phyloP scores from a whole-genome alignment of 345 rosid species.

The Firmiana major region DNA sequence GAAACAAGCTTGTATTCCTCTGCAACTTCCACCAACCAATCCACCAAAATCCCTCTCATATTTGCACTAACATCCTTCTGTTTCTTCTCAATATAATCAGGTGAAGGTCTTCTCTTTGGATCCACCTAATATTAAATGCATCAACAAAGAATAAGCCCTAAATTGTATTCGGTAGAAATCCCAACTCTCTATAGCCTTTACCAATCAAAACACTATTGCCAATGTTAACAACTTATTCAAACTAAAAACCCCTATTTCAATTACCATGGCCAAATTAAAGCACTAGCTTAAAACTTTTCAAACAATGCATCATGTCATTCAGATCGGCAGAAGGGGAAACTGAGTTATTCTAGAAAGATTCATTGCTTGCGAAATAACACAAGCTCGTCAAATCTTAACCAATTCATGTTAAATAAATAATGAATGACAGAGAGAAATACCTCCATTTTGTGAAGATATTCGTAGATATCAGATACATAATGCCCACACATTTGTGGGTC shows the following conservation, averaged over 20 bases:
- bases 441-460: conserved; percentile 55
- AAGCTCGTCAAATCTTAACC: background rate
- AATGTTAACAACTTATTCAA: background rate
- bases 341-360: background rate
- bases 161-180: background rate
- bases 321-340: background rate
- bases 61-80: conserved; percentile 55
- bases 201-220: background rate
- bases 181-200: background rate
- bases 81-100: conserved; percentile 63
- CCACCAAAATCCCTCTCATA: conserved; percentile 74
- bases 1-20: conserved; percentile 66
- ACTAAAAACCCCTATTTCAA: background rate
- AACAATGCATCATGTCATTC: background rate
- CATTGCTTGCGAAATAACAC: background rate
- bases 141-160: background rate
- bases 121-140: conserved; percentile 35
- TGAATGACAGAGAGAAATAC: conserved; percentile 16
- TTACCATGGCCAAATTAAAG: background rate
- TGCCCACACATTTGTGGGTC: conserved; percentile 56
- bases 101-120: conserved; percentile 50
- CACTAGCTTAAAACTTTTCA: background rate
- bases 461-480: conserved; percentile 40
- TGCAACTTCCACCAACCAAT: conserved; percentile 86
- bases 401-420: background rate